Evolutionary conservation across 1,284 basidiomycete genomes (phyloP).

Genomic region (Marasmius oreades): DNA sequence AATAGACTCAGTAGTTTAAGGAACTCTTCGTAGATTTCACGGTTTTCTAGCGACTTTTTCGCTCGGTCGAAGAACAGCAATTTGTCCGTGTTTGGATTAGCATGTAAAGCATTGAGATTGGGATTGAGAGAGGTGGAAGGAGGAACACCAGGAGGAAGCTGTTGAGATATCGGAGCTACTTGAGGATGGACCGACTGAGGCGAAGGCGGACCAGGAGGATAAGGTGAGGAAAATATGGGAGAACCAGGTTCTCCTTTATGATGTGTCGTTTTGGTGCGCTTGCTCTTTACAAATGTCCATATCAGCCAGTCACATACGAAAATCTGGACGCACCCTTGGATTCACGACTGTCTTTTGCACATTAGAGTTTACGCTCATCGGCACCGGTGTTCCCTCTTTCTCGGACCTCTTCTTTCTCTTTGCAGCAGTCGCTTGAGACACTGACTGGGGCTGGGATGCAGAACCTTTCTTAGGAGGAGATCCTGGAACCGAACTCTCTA

Average conservation of each 20-base stretch:
- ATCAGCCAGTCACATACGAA: neutral
- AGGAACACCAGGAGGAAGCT: slow-evolving; percentile 15
- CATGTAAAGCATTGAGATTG: slow-evolving; percentile 40
- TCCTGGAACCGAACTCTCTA: slow-evolving; percentile 30
- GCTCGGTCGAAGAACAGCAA: slow-evolving; percentile 93
- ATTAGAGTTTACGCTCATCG: slow-evolving; percentile 30
- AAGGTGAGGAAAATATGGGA: slow-evolving; percentile 51
- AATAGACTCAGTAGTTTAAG: slow-evolving; percentile 89
- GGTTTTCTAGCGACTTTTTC: slow-evolving; percentile 80
- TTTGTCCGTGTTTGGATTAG: slow-evolving; percentile 59
- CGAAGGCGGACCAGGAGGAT: slow-evolving; percentile 37
- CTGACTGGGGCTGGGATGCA: neutral
- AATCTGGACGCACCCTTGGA: slow-evolving; percentile 33
- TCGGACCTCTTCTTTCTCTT: slow-evolving; percentile 59
- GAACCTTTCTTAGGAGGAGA: slow-evolving; percentile 40
- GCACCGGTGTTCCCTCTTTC: slow-evolving; percentile 57
- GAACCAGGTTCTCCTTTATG: slow-evolving; percentile 58
- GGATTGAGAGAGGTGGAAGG: slow-evolving; percentile 25
- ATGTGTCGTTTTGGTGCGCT: slow-evolving; percentile 57
- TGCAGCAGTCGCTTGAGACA: slow-evolving; percentile 22
- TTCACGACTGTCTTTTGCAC: slow-evolving; percentile 33
- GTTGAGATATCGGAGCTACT: slow-evolving; percentile 14
- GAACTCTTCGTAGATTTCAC: slow-evolving; percentile 89
- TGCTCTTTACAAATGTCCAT: slow-evolving; percentile 24
- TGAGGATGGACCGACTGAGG: slow-evolving; percentile 23